Evolutionary conservation across 306 rosid species (phyloP).

Genomic region (Boehmeria nivea): DNA sequence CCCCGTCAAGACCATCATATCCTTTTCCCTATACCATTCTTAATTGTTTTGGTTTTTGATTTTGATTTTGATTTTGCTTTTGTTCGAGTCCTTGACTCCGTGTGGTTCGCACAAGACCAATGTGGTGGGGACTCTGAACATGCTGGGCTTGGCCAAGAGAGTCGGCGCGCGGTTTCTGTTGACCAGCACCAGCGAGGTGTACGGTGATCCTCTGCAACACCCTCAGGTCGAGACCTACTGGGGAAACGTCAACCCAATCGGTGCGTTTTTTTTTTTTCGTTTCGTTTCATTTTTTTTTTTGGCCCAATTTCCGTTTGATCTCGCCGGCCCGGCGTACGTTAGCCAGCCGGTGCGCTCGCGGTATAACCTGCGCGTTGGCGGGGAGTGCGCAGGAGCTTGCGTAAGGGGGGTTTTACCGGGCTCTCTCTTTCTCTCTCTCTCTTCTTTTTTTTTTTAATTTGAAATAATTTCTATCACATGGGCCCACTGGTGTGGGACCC

Average conservation of each 20-base stretch:
- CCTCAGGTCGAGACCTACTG: constrained; percentile 98
- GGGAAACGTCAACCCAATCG: constrained; percentile 99
- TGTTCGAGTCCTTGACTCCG: constrained; percentile 41
- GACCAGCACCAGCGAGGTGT: constrained; percentile 95
- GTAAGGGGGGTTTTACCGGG: not conserved
- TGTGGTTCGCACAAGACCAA: constrained; percentile 63
- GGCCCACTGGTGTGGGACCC: constrained; percentile 22
- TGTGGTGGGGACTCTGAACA: constrained; percentile 95
- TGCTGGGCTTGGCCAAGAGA: constrained; percentile 87
- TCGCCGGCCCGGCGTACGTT: constrained; percentile 11
- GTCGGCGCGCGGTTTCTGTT: constrained; percentile 86
- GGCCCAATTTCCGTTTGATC: not conserved
- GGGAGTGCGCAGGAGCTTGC: not conserved
- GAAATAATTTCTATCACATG: constrained; percentile 26
- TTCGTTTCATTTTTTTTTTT: not conserved
- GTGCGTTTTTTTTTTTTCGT: constrained; percentile 26
- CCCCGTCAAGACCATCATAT: constrained; percentile 96
- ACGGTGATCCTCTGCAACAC: constrained; percentile 96
- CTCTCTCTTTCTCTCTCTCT: no score
- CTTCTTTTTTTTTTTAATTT: no score
- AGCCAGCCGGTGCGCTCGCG: not conserved
- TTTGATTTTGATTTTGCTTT: not conserved
- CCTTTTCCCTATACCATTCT: constrained; percentile 28
- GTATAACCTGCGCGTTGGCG: constrained; percentile 8
- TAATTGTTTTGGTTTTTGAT: not conserved